phyloP scores from a whole-genome alignment of 1,139 yeast genomes.

The Yamadazyma atmosphaerica region DNA sequence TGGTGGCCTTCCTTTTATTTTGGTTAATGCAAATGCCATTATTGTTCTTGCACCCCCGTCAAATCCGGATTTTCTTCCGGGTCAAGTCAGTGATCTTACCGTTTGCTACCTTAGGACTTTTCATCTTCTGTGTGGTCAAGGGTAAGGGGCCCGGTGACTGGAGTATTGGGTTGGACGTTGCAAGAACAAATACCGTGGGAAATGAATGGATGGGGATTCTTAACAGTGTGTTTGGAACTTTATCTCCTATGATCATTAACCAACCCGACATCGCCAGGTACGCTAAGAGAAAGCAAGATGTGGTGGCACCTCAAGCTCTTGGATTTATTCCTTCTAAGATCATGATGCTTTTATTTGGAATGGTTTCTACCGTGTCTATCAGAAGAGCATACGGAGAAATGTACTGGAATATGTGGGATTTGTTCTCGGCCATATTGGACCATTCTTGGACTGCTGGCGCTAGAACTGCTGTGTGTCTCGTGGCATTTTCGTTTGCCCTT shows the following conservation, averaged over 20 bases:
- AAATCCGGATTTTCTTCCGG: slow-evolving; percentile 15
- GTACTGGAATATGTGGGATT: slow-evolving; percentile 19
- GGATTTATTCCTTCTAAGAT: slow-evolving; percentile 17
- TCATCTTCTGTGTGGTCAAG: slow-evolving; percentile 14
- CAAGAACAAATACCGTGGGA: slow-evolving; percentile 9
- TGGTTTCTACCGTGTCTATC: slow-evolving; percentile 13
- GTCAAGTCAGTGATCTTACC: slow-evolving; percentile 15
- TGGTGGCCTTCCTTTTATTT: slow-evolving; percentile 14
- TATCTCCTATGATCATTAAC: slow-evolving; percentile 18
- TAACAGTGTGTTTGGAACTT: slow-evolving; percentile 17
- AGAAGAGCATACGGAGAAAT: slow-evolving; percentile 16
- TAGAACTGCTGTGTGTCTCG: slow-evolving; percentile 15
- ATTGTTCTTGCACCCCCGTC: slow-evolving; percentile 17
- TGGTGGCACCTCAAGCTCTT: slow-evolving; percentile 15
- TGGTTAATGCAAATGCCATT: slow-evolving; percentile 18
- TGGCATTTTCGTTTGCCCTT: slow-evolving; percentile 13
- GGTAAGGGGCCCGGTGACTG: slow-evolving; percentile 18
- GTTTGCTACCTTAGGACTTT: slow-evolving; percentile 15
- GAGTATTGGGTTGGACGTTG: slow-evolving; percentile 11
- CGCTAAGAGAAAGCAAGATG: slow-evolving; percentile 15
- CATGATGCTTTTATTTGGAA: slow-evolving; percentile 14
- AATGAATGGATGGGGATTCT: slow-evolving; percentile 17
- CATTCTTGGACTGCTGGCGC: slow-evolving; percentile 18
- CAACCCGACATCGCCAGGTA: slow-evolving; percentile 18
- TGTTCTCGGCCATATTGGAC: slow-evolving; percentile 15